Evolutionary conservation across 83 land plant species (phyloP), one percentile per base, ranked within the genome.

Genomic region (Diphasiastrum complanatum): DNA sequence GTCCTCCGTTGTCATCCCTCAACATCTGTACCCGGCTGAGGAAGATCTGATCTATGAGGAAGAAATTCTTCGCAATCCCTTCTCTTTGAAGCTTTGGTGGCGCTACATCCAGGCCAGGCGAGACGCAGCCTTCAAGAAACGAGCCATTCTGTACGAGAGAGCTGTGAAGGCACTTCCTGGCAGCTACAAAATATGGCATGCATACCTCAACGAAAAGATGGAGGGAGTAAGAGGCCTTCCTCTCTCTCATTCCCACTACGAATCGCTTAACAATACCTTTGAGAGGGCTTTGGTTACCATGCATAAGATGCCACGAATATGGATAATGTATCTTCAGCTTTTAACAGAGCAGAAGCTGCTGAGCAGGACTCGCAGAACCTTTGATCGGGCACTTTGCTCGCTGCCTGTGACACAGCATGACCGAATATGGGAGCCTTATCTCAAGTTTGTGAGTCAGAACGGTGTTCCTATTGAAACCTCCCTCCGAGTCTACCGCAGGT

Each of bases 371-470:
- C 74, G 96, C 31, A 70, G 88, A 27, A 74, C 88, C 2, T 85
- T 88, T 60, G 98, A 92, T 37, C 60, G 98, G 4, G 97, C 97
- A 18, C 70, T 91, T 19, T 75, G 95, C 37, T 81, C 97, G 3
- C 67, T 91, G 48, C 95, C 97, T 12, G 95, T 91, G 1, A 91
- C 97, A 1, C 95, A 91, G 74, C 97, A 91, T 37, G 97, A 91
- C 45, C 48, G 97, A 5, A 75, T 91, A 29, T 91, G 97, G 97
- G 81, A 75, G 48, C 65, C 61, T 0, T 91, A 91, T 53, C 65
- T 91, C 14, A 72, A 55, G 32, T 80, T 91, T 23, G 97, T 87
- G 26, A 60, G 75, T 4, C 87, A 88, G 61, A 73, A 64, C 26
- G 97, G 95, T 8, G 74, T 91, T 34, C 97, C 97, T 0, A 77